Evolutionary conservation across 2,329 filamentous ascomycete species (phyloP).

Genomic region (Lasiodiplodia theobromae): DNA sequence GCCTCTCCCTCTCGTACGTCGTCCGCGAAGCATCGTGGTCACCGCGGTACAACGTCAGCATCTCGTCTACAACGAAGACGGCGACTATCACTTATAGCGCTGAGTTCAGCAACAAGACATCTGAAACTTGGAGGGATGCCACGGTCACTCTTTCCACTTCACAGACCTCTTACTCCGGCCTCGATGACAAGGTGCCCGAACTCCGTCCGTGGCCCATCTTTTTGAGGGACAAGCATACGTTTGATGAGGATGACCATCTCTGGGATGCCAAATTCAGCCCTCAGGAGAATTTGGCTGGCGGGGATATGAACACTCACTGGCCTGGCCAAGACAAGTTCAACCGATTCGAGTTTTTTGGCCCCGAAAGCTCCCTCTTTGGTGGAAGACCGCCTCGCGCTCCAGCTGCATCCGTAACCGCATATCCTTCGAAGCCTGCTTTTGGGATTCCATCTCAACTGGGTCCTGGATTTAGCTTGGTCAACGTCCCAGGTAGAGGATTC

Average conservation of each 20-base stretch:
- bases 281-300: slow-evolving; percentile 32
- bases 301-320: slow-evolving; percentile 14
- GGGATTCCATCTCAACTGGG: neutral
- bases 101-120: slow-evolving; percentile 67
- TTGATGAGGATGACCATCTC: slow-evolving; percentile 32
- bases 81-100: slow-evolving; percentile 68
- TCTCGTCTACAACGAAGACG: slow-evolving; percentile 52
- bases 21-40: slow-evolving; percentile 65
- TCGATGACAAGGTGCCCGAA: slow-evolving; percentile 63
- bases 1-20: slow-evolving; percentile 65
- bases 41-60: slow-evolving; percentile 63
- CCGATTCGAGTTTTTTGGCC: slow-evolving; percentile 35
- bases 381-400: too few relatives aligned
- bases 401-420: neutral
- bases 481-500: neutral
- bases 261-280: slow-evolving; percentile 34
- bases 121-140: slow-evolving; percentile 69
- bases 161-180: slow-evolving; percentile 64
- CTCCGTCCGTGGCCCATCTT: slow-evolving; percentile 66
- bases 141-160: slow-evolving; percentile 69
- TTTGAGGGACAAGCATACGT: slow-evolving; percentile 44
- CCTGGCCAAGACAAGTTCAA: slow-evolving; percentile 32
- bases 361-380: slow-evolving; percentile 18
- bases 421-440: neutral
- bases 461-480: neutral